phyloP scores from a whole-genome alignment of 2,329 filamentous ascomycete species.

The Pseudohalonectria lignicola region DNA sequence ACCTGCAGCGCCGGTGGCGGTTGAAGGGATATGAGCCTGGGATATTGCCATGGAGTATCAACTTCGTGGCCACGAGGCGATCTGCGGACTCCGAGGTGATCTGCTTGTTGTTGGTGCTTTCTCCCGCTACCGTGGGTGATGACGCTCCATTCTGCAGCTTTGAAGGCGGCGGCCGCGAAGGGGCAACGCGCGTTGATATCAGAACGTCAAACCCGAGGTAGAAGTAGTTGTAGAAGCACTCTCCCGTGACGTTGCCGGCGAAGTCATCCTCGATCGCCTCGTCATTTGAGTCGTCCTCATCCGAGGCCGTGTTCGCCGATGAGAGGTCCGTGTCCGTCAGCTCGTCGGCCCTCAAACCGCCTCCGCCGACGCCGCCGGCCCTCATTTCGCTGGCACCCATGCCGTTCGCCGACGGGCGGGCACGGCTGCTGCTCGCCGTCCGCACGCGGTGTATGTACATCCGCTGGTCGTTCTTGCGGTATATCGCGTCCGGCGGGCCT shows the following conservation, averaged over 20 bases:
- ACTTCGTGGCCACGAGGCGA: constrained; percentile 73
- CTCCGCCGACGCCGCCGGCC: constrained; percentile 1
- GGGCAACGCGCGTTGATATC: constrained; percentile 62
- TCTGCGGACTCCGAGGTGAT: constrained; percentile 31
- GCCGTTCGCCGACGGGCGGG: constrained; percentile 22
- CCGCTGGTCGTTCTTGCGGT: constrained; percentile 79
- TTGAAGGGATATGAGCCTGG: constrained; percentile 97
- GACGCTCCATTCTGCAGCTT: constrained; percentile 13
- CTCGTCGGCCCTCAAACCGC: constrained; percentile 35
- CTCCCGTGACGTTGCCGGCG: constrained; percentile 45
- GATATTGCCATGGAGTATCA: constrained; percentile 90
- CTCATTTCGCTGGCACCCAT: constrained; percentile 22
- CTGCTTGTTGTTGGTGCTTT: constrained; percentile 11
- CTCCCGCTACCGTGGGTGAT: constrained; percentile 6
- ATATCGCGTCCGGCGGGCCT: constrained; percentile 87
- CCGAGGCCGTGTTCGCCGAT: constrained; percentile 58
- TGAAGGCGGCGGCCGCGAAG: constrained; percentile 53
- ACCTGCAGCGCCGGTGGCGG: constrained; percentile 78
- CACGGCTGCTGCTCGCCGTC: constrained; percentile 37
- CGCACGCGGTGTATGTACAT: constrained; percentile 73
- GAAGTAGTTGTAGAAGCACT: constrained; percentile 97
- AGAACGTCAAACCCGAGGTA: constrained; percentile 89
- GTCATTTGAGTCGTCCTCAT: constrained; percentile 53
- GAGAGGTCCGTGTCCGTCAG: constrained; percentile 65
- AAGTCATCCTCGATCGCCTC: constrained; percentile 46